Base-by-base conservation (phyloP, 2,329 filamentous ascomycete species). In the Fusarium sambucinum region DNA sequence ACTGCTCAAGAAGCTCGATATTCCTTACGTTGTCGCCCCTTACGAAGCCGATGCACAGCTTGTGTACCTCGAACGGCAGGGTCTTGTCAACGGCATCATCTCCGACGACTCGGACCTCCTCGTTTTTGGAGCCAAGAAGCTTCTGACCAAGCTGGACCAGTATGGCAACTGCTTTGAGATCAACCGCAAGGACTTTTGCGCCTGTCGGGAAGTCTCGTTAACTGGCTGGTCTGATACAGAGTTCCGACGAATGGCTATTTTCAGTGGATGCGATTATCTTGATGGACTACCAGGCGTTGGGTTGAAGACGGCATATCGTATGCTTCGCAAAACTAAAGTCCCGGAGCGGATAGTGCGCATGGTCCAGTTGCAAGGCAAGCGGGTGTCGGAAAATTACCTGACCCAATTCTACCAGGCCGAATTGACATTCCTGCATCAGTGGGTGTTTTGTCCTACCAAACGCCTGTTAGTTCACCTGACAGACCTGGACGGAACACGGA, bases 11-110 rank as follows among this genome's bases (percentile, higher is more conserved):
- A 88, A 88, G 74, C 83, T 90, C 74, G 86, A 89, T 38, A 86
- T 99, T 17, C 87, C 93, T 59, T 98, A 97, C 76, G 85, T 99
- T 56, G 96, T 99, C 19, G 96, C 96, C 1, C 96, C 96, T 0
- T 99, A 97, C 80, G 96, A 99, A 83, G 96, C 96, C 46, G 96
- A 99, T 79, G 91, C 95, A n/a, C 95, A 99, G 79, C 86, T 99
- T 73, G 94, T 94, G 27, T 99, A 98, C 76, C 85, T 99, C 37
- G 96, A 99, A 80, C 89, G 90, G 50, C 87, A 93, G 61, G 95
- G 95, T 2, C 83, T 94, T 51, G 91, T 97, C 72, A 83, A 90
- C 71, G 96, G 93, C 27, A 97, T 99, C 67, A 82, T 99, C 35
- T 97, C 96, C 0, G 96, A 99, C 77, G 96, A 99, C 78, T 99